Evolutionary conservation across 495 filamentous ascomycete genomes (phyloP), one percentile per base, ranked within the genome.

Genomic region (Barbatosphaeria neglecta): DNA sequence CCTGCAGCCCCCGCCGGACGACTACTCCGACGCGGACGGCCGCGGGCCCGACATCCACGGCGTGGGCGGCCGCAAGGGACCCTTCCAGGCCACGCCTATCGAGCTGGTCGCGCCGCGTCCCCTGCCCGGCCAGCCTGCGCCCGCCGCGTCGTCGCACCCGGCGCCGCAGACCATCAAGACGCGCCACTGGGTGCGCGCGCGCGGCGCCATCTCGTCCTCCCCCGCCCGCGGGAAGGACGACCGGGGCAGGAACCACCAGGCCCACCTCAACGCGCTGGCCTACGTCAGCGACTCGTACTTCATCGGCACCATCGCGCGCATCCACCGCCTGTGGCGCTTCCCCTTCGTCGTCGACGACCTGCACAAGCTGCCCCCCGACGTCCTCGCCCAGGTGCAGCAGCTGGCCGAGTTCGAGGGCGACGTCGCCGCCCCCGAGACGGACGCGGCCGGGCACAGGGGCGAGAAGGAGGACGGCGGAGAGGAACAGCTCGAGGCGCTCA

Each of bases 231-330:
- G n/a, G n/a, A n/a, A n/a, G n/a, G n/a, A n/a, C n/a, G n/a, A n/a
- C n/a, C n/a, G n/a, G n/a, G n/a, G n/a, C n/a, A n/a, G n/a, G n/a
- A n/a, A n/a, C n/a, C 74, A 78, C 52, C 73, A 82, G 50, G 84
- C 87, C 9, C 88, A 96, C 56, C 69, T 95, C 9, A 79, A 75
- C 38, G 92, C 92, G 16, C 72, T 98, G 31, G 92, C 92, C 16
- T 98, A 97, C 64, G 84, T 95, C 60, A 84, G 80, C 23, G 92
- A 98, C 63, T 82, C 74, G 48, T 90, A 83, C 65, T 96, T 98
- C 66, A 86, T 98, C 60, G 88, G 84, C 6, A 94, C 87, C n/a
- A 76, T 94, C 17, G 63, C 77, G 4, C 77, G 82, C 6, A 81
- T 88, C 40, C 89, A 94, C 60, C 69, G 77, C 47, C 70, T 90